Base-by-base conservation (phyloP, 202 grass and related monocot genomes). In the Schoenoplectus triqueter region DNA sequence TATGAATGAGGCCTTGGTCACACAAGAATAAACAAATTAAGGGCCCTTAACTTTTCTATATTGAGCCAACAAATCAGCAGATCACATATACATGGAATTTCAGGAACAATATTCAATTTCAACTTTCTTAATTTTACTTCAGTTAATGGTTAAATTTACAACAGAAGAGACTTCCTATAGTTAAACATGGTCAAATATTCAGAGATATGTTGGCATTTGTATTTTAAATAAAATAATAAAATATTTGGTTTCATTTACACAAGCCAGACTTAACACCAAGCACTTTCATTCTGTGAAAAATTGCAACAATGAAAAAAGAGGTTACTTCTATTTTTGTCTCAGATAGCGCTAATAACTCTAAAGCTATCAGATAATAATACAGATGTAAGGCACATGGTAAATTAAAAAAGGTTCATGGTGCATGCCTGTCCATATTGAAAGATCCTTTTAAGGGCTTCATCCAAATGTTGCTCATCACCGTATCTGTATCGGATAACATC, bases 351-450 rank as follows among this genome's bases (percentile, higher is more conserved):
- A 72, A 40, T 47, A 72, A 49, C 45, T 49, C 14, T 40, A 51
- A n/a, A 66, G 64, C 63, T 41, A 72, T 72, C 15, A 13, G 39
- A 69, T 19, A 80, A 81, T n/a, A 56, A 71, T 47, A 44, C 73
- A 78, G 63, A 48, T 73, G 49, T 63, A 86, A 46, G 55, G 63
- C 10, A 80, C 11, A 66, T 80, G 7, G 39, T 13, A 19, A 69
- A 83, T 62, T 61, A 50, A 87, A 31, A 31, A 31, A 31, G 78
- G 82, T 91, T 94, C 91, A 90, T 89, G 87, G 56, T 88, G 88
- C 84, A 78, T 91, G 95, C 96, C 91, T 90, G 91, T 73, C 96
- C 96, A 86, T 98, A 98, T 87, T 98, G 96, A 87, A 98, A 98
- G 69, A 98, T 98, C 78, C 96, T 64, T 49, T 98, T 93, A 73